Evolutionary conservation across 768 basidiomycete genomes (phyloP).

Genomic region (Pleurotus tuoliensis): DNA sequence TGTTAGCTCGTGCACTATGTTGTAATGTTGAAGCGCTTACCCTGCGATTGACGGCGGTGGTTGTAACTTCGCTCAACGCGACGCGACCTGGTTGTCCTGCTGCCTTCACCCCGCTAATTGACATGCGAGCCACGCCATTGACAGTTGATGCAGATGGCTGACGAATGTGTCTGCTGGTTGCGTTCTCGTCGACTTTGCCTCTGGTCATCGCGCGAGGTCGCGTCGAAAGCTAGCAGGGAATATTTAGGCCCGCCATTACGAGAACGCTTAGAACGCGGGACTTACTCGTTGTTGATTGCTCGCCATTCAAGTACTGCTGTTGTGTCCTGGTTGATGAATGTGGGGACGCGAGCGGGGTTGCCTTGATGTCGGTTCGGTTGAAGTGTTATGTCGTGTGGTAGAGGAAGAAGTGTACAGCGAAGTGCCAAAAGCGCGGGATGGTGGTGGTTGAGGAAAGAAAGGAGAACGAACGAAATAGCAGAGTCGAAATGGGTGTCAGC

Average conservation of each 20-base stretch:
- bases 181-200: conserved; percentile 75
- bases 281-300: conserved; percentile 60
- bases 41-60: conserved; percentile 73
- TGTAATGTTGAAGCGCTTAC: conserved; percentile 31
- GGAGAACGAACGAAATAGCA: conserved; percentile 21
- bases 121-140: conserved; percentile 46
- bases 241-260: not conserved
- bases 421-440: conserved; percentile 18
- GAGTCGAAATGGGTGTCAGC: conserved; percentile 28
- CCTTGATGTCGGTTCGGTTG: conserved; percentile 6
- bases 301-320: conserved; percentile 43
- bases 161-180: conserved; percentile 61
- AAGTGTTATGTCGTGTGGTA: conserved; percentile 21
- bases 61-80: conserved; percentile 80
- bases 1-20: conserved; percentile 14
- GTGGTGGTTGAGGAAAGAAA: conserved; percentile 18
- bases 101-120: conserved; percentile 50
- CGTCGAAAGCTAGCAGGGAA: conserved; percentile 50
- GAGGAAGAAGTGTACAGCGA: conserved; percentile 27
- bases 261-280: conserved; percentile 6
- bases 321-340: conserved; percentile 22
- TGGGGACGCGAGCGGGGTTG: conserved; percentile 16
- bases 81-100: conserved; percentile 52
- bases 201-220: conserved; percentile 66
- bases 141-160: conserved; percentile 48